These are phyloP conservation scores for Lepidium didymum DNA, from an alignment of 345 rosid species.

Conservation along the genomic window DNA sequence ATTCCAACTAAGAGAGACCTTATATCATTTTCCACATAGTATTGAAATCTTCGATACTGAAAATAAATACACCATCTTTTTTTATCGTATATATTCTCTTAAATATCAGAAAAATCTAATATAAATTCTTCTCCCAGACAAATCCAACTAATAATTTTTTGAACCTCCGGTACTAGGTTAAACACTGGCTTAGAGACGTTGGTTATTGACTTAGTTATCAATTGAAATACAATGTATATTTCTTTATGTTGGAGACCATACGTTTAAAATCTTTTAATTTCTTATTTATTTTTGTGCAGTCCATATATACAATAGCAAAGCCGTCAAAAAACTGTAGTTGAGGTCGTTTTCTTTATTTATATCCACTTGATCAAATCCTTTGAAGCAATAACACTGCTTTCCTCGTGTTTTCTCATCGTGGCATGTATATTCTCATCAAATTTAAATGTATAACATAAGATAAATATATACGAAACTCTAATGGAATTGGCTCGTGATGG, in stretches of 20 bases:
- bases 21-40: too few species aligned
- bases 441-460: neutral
- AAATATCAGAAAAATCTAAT: too few species aligned
- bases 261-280: neutral
- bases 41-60: too few species aligned
- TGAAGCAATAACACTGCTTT: neutral
- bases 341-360: conserved; percentile 1
- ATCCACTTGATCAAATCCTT: conserved; percentile 12
- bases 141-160: too few species aligned
- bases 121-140: too few species aligned
- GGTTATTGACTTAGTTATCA: too few species aligned
- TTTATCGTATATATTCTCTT: too few species aligned
- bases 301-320: neutral
- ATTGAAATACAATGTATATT: neutral
- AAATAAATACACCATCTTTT: too few species aligned
- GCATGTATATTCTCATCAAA: neutral
- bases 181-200: too few species aligned
- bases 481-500: conserved; percentile 14
- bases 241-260: neutral
- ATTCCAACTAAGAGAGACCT: too few species aligned
- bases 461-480: neutral
- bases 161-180: too few species aligned
- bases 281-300: neutral
- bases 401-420: conserved; percentile 16
- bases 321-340: neutral